Conservation (phyloP, 164 flowering plant species). For the Cinnamomum micranthum region DNA sequence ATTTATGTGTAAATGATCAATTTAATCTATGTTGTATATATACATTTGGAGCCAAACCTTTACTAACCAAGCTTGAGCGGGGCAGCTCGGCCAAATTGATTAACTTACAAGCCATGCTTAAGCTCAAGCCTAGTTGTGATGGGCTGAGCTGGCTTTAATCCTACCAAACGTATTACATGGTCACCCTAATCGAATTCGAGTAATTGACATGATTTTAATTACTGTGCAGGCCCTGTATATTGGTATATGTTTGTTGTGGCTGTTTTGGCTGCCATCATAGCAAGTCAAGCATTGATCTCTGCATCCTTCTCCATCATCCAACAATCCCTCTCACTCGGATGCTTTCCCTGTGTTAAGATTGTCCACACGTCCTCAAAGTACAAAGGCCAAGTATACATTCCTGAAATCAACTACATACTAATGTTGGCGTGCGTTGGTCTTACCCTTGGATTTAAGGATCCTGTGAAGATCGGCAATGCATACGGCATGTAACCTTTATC, state of each 20-base stretch:
- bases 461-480: conserved; percentile 29
- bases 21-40: too few species aligned
- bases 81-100: too few species aligned
- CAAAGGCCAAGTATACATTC: conserved; percentile 38
- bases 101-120: too few species aligned
- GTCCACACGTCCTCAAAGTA: conserved; percentile 54
- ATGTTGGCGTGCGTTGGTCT: conserved; percentile 35
- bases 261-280: conserved; percentile 62
- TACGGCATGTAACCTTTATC: conserved; percentile 20
- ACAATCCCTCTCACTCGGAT: conserved; percentile 55
- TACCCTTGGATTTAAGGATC: conserved; percentile 22
- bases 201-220: not conserved
- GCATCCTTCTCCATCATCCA: conserved; percentile 59
- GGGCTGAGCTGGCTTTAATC: too few species aligned
- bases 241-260: conserved; percentile 79
- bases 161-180: not conserved
- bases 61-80: too few species aligned
- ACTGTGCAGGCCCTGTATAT: conserved; percentile 36
- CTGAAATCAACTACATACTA: conserved; percentile 54
- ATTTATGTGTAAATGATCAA: too few species aligned
- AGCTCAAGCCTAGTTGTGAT: too few species aligned
- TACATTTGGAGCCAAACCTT: too few species aligned
- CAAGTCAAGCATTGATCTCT: conserved; percentile 70
- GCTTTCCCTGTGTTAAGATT: conserved; percentile 58
- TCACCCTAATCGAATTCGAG: not conserved